Evolutionary conservation across 352 stramenopile genomes (phyloP).

Genomic region (Globisporangium barbulae): DNA sequence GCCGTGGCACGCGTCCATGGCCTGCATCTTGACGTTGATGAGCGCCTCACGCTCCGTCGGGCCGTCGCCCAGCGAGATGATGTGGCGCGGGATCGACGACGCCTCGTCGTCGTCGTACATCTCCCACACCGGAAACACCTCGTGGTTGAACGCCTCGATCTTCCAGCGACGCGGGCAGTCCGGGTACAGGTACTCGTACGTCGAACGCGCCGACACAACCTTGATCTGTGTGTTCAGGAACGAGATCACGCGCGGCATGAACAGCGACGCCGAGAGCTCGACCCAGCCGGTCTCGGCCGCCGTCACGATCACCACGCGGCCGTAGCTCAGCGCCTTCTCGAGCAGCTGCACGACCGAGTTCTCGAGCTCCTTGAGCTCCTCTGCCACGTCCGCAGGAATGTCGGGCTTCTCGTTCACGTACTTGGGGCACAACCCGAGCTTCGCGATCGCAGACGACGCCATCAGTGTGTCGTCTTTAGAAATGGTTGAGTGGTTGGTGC

Average conservation of each 20-base stretch:
- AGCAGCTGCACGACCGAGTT: conserved; percentile 74
- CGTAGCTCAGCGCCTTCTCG: conserved; percentile 62
- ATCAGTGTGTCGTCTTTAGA: conserved; percentile 75
- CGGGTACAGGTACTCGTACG: conserved; percentile 88
- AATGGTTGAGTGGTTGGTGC: not conserved
- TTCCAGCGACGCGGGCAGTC: conserved; percentile 86
- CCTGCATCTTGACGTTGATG: conserved; percentile 85
- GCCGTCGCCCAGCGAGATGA: conserved; percentile 81
- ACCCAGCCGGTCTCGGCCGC: conserved; percentile 90
- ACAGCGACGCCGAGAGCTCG: conserved; percentile 82
- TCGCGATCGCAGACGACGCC: conserved; percentile 77
- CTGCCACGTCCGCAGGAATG: conserved; percentile 68
- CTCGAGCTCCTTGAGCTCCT: conserved; percentile 74
- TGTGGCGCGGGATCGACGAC: conserved; percentile 53
- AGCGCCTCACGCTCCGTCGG: conserved; percentile 80
- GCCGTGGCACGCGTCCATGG: conserved; percentile 73
- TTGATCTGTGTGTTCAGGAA: conserved; percentile 82
- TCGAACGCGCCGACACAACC: conserved; percentile 87
- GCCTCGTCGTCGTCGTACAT: conserved; percentile 49
- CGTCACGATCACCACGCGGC: conserved; percentile 86
- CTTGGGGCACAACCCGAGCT: conserved; percentile 77
- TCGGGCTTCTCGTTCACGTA: conserved; percentile 82
- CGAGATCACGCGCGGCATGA: conserved; percentile 80
- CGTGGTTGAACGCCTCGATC: conserved; percentile 85
- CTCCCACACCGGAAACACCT: conserved; percentile 79